These are phyloP conservation scores for Citrullus colocynthis DNA, from an alignment of 306 rosid genomes.

Conservation along the genomic window DNA sequence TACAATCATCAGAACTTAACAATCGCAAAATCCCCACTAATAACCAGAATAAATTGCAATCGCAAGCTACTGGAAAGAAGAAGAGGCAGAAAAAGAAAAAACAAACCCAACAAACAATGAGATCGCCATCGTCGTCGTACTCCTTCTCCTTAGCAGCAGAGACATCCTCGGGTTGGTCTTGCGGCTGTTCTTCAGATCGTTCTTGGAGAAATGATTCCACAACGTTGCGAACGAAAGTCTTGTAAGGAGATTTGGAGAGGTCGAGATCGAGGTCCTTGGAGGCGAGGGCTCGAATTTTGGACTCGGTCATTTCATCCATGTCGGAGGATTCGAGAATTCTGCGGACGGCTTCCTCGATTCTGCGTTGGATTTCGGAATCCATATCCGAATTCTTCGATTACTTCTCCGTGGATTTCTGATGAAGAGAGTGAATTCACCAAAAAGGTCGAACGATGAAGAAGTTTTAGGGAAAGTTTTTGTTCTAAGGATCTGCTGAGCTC, in stretches of 20 bases:
- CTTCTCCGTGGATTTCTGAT: neutral
- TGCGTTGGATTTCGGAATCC: conserved; percentile 41
- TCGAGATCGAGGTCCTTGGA: conserved; percentile 49
- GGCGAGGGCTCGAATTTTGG: conserved; percentile 63
- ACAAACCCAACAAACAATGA: conserved; percentile 65
- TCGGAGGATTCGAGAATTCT: conserved; percentile 48
- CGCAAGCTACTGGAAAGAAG: conserved; percentile 3
- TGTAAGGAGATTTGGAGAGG: conserved; percentile 48
- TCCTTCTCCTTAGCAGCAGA: conserved; percentile 13
- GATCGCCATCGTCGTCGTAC: conserved; percentile 63
- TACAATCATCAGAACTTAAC: neutral
- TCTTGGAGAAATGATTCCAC: conserved; percentile 53
- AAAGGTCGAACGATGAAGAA: neutral
- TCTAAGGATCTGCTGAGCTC: neutral
- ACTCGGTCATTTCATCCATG: conserved; percentile 75
- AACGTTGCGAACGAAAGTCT: conserved; percentile 45
- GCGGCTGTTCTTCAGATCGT: conserved; percentile 15
- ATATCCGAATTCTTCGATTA: conserved; percentile 14
- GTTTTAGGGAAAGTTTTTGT: neutral
- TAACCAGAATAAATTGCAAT: neutral
- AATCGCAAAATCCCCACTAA: neutral
- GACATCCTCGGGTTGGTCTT: neutral
- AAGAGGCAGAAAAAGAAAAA: neutral
- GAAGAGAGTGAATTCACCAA: neutral
- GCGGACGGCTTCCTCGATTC: conserved; percentile 51